Base-by-base conservation (phyloP, 495 filamentous ascomycete species). In the Talaromyces ruber region DNA sequence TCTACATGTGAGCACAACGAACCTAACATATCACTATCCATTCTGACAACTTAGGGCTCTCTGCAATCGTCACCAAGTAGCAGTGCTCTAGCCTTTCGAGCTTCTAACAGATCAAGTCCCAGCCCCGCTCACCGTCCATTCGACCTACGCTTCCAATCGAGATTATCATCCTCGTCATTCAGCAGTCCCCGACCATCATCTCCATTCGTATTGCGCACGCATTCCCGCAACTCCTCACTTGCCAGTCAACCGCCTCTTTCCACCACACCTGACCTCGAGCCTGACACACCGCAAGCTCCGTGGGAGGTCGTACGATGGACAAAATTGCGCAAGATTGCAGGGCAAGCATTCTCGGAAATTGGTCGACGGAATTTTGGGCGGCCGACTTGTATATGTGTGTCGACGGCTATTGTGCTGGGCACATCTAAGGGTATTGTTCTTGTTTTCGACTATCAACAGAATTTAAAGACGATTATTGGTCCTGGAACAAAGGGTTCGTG, bases 271-370 rank as follows among this genome's bases (percentile, higher is more conserved):
- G 82, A 70, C 52, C 70, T 73, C 18, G 89, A 88, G 58, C 73
- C 77, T 18, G 90, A 92, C 47, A 83, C 82, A 4, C 80, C 82
- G 0, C 79, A 73, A 66, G 84, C 88, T 8, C 94, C 93, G 22
- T 99, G 94, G 94, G 94, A 98, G 71, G 91, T 97, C 61, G 87
- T 99, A 58, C 80, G 91, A 71, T 99, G 94, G 94, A 97, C 92
- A 0, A 97, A 90, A 70, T 71, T 99, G 62, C 90, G 86, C 68
- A 97, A 92, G 67, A 85, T 98, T 61, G 90, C 91, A 25, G 87
- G 85, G 0, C 89, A 97, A 68, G 84, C 88, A 6, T 97, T 98
- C 71, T 97, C 95, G n/a, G 95, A 99, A 71, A 83, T 87, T 53
- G 94, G 93, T 37, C 95, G 86, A 76, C 88, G 94, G 22, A 97